Evolutionary conservation across 108 stramenopile species (phyloP).

Genomic region (Pseudonitzschia multistriata): DNA sequence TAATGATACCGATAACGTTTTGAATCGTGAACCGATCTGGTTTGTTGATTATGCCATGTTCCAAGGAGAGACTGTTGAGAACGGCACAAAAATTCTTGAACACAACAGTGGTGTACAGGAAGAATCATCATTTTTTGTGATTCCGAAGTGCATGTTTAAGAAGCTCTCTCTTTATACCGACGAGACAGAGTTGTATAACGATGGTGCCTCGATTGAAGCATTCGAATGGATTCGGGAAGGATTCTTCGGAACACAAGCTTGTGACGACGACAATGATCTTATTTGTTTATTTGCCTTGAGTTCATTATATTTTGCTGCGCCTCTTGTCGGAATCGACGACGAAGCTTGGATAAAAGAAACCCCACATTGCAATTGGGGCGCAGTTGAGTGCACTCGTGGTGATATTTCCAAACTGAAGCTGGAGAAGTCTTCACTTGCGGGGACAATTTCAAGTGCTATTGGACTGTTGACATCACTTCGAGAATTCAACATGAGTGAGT

Average conservation of each 20-base stretch:
- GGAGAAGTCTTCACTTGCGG: no score
- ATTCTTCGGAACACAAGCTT: background rate
- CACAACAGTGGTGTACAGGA: background rate
- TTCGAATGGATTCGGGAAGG: background rate
- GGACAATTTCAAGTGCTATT: no score
- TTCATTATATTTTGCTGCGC: no score
- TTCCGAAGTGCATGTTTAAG: background rate
- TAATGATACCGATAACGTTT: background rate
- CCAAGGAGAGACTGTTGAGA: background rate
- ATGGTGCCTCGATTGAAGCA: background rate
- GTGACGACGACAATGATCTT: background rate
- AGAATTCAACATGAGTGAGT: no score
- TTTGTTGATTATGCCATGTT: slow-evolving; percentile 2
- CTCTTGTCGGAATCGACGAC: no score
- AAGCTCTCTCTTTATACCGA: background rate
- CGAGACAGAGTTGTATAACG: background rate
- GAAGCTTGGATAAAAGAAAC: no score
- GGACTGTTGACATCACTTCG: no score
- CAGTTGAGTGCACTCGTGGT: no score
- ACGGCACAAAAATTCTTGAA: background rate
- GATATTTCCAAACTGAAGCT: no score
- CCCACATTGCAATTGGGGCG: no score
- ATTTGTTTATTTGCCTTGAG: no score
- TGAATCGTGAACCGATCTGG: background rate
- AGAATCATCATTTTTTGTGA: background rate